Conservation (phyloP, 2,329 filamentous ascomycete species). For the Macrophomina pseudophaseolina region DNA sequence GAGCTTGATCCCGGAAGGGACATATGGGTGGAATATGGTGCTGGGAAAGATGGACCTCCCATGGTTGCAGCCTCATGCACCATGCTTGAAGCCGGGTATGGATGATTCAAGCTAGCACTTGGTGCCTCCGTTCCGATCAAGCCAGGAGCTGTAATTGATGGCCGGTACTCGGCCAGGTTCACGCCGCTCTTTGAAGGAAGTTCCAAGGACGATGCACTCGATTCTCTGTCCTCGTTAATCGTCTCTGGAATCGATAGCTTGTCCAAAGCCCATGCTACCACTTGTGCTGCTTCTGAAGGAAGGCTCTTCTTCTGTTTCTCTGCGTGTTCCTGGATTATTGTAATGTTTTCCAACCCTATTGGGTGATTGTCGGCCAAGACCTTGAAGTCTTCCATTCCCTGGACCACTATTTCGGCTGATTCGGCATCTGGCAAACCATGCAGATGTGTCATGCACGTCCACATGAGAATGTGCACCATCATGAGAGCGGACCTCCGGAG, state of each 20-base stretch:
- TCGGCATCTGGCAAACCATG: not conserved
- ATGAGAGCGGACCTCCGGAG: not conserved
- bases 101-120: not conserved
- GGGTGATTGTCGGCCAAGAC: slow-evolving; percentile 1
- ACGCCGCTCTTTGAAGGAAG: not conserved
- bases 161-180: not conserved
- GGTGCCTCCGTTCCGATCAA: not conserved
- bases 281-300: not conserved
- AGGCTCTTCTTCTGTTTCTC: not conserved
- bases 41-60: not conserved
- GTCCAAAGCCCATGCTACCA: not conserved
- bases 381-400: slow-evolving; percentile 5
- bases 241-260: not conserved
- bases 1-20: not conserved
- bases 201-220: not conserved
- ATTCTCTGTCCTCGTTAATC: not conserved
- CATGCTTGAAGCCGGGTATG: not conserved
- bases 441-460: slow-evolving; percentile 11
- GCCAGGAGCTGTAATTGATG: not conserved
- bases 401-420: not conserved
- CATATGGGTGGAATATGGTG: not conserved
- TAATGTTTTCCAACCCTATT: not conserved
- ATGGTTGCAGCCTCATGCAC: not conserved
- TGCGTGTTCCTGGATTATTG: not conserved
- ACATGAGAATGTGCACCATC: slow-evolving; percentile 4